Evolutionary conservation across 495 filamentous ascomycete genomes (phyloP).

Genomic region (Usnea hakonensis): DNA sequence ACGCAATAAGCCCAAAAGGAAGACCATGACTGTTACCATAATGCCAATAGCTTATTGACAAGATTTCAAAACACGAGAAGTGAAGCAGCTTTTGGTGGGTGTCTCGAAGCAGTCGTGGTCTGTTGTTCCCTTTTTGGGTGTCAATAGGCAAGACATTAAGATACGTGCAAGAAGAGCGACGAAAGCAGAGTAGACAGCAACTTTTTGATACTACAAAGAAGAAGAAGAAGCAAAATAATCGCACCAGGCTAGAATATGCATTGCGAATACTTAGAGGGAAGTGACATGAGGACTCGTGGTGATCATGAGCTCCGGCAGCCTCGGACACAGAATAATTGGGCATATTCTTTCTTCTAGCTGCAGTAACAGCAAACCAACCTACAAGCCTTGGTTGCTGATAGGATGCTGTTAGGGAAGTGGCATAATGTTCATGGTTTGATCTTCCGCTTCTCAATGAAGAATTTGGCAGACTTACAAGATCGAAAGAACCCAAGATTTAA

Average conservation of each 20-base stretch:
- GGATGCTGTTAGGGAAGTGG: background rate
- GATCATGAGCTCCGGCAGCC: background rate
- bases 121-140: conserved; percentile 25
- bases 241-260: background rate
- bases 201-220: background rate
- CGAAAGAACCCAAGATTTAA: too few relatives aligned
- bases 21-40: background rate
- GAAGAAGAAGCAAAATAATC: background rate
- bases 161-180: conserved; percentile 1
- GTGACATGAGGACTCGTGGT: background rate
- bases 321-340: too few relatives aligned
- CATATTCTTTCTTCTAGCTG: background rate
- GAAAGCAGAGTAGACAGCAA: background rate
- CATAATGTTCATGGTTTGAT: background rate
- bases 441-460: background rate
- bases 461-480: too few relatives aligned
- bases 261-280: background rate
- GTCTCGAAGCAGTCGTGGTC: conserved; percentile 6
- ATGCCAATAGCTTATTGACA: conserved; percentile 8
- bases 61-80: background rate
- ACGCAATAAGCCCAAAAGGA: conserved; percentile 17
- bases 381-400: background rate
- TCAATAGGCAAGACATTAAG: conserved; percentile 27
- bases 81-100: conserved; percentile 10
- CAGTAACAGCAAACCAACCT: background rate